Evolutionary conservation across 495 filamentous ascomycete genomes (phyloP).

Genomic region (Penicillium flavigenum): DNA sequence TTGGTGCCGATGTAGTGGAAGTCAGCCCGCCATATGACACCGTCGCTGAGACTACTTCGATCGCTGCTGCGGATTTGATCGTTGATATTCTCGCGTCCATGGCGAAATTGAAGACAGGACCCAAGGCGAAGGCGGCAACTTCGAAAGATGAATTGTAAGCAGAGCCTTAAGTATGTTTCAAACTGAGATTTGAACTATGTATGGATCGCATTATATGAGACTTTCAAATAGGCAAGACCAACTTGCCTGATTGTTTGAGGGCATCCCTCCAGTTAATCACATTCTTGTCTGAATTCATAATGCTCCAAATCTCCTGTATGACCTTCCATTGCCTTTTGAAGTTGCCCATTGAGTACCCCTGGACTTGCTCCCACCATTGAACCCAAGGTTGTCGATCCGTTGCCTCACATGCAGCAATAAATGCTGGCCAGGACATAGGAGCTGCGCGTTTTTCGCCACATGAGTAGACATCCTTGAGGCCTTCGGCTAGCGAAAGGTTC

Average conservation of each 20-base stretch:
- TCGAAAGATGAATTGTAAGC: conserved; percentile 19
- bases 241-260: conserved; percentile 3
- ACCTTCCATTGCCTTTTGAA: conserved; percentile 11
- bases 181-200: background rate
- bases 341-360: conserved; percentile 13
- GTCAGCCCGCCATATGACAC: conserved; percentile 52
- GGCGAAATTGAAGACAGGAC: conserved; percentile 17
- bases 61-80: conserved; percentile 47
- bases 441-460: conserved; percentile 3
- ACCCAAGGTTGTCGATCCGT: conserved; percentile 7
- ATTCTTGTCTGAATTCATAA: conserved; percentile 7
- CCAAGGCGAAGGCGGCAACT: background rate
- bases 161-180: background rate
- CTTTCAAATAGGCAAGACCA: conserved; percentile 8
- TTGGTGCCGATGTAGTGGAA: conserved; percentile 42
- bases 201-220: background rate
- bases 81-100: conserved; percentile 31
- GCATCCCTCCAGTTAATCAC: conserved; percentile 6
- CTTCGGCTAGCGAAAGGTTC: conserved; percentile 10
- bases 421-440: conserved; percentile 19
- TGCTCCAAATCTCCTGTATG: conserved; percentile 11
- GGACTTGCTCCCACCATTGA: conserved; percentile 13
- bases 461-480: conserved; percentile 8
- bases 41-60: conserved; percentile 45
- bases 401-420: conserved; percentile 15